Percentiles rank a stretch among this genome's conserved stretches.
phyloP scores from a whole-genome alignment of 306 rosid species.

The Sechiopsis laciniata region DNA sequence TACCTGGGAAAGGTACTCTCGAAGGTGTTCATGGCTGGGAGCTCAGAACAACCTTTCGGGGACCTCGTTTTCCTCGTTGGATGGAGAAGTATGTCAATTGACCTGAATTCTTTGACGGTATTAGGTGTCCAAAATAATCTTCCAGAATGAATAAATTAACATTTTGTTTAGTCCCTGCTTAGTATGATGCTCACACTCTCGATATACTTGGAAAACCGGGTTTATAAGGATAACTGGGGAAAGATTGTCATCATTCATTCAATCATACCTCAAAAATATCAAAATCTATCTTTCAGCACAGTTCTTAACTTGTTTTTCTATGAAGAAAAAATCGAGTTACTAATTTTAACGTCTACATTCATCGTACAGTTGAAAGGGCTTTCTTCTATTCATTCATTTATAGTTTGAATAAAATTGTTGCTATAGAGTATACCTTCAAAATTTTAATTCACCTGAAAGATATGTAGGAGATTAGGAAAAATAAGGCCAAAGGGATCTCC shows the following conservation, averaged over 20 bases:
- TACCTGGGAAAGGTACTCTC: constrained; percentile 77
- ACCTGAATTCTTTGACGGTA: background rate
- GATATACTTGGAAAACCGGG: background rate
- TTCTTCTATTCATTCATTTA: background rate
- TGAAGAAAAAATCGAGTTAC: background rate
- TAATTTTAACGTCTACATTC: background rate
- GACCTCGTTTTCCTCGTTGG: constrained; percentile 97
- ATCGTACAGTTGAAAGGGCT: background rate
- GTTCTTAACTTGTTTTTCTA: background rate
- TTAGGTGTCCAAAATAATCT: background rate
- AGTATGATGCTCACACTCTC: background rate
- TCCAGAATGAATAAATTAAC: background rate
- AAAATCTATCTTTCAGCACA: background rate
- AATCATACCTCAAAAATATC: background rate
- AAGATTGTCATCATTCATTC: background rate
- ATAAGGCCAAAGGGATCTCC: background rate
- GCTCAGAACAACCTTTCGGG: constrained; percentile 82
- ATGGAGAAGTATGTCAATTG: constrained; percentile 72
- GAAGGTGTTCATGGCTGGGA: constrained; percentile 97
- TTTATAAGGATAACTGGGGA: background rate
- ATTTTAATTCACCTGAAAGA: background rate
- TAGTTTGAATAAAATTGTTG: background rate
- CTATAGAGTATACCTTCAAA: background rate
- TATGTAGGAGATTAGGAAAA: background rate
- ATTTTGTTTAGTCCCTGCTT: background rate